Conservation (phyloP, 2,329 filamentous ascomycete genomes). For the Colletotrichum cereale region DNA sequence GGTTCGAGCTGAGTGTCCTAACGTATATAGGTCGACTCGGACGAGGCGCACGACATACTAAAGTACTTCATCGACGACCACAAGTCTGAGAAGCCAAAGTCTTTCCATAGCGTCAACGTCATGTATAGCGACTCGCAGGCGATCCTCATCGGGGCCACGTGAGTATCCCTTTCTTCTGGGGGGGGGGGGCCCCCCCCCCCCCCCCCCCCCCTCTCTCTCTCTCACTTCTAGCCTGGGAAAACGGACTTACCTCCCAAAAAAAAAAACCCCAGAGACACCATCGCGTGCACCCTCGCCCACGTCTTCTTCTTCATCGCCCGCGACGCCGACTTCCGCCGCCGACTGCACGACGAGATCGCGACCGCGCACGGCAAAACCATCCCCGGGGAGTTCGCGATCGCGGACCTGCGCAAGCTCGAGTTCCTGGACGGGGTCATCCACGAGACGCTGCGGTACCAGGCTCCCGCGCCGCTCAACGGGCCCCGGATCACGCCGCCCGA, state of each 20-base stretch:
- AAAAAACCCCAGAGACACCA: constrained; percentile 38
- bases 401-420: constrained; percentile 40
- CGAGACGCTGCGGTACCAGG: constrained; percentile 48
- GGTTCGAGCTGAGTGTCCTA: not conserved
- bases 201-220: no score
- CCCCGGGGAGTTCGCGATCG: constrained; percentile 40
- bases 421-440: constrained; percentile 47
- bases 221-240: no score
- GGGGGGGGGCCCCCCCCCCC: no score
- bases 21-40: constrained; percentile 35
- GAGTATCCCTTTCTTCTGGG: not conserved
- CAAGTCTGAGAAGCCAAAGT: constrained; percentile 42
- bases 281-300: constrained; percentile 37
- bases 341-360: constrained; percentile 36
- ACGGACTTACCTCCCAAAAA: no score
- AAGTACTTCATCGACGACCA: constrained; percentile 44
- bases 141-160: constrained; percentile 45
- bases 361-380: constrained; percentile 39
- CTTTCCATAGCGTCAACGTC: constrained; percentile 42
- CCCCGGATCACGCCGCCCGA: constrained; percentile 44
- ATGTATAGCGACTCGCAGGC: constrained; percentile 42
- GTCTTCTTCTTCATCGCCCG: constrained; percentile 40
- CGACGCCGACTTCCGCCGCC: constrained; percentile 22
- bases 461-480: constrained; percentile 46
- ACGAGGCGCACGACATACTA: constrained; percentile 44